phyloP scores from a whole-genome alignment of 2,329 filamentous ascomycete species.

The Aspergillus ochraceus region DNA sequence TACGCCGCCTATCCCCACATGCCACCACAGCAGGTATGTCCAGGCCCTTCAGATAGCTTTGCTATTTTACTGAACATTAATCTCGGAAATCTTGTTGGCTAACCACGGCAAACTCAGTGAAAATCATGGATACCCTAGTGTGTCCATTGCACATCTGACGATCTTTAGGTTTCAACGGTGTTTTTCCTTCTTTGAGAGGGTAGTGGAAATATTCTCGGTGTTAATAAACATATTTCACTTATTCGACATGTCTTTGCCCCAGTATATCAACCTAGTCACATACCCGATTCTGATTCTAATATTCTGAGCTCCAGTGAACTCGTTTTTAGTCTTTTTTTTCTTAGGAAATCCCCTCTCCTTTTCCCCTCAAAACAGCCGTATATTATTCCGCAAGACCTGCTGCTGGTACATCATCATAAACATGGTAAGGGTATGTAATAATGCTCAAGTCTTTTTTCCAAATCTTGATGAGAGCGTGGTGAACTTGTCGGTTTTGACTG shows the following conservation, averaged over 20 bases:
- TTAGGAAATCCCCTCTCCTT: not conserved
- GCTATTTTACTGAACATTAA: too few species aligned
- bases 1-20: conserved; percentile 76
- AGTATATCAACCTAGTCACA: not conserved
- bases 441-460: conserved; percentile 54
- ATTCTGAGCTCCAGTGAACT: too few species aligned
- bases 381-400: too few species aligned
- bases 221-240: not conserved
- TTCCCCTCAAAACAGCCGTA: too few species aligned
- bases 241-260: not conserved
- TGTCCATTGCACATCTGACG: not conserved
- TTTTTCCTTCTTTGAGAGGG: not conserved
- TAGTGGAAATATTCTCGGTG: not conserved
- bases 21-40: conserved; percentile 75
- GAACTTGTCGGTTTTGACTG: conserved; percentile 63
- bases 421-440: not conserved
- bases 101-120: not conserved
- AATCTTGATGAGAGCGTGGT: conserved; percentile 74
- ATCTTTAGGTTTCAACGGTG: not conserved
- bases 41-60: not conserved
- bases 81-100: not conserved
- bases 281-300: not conserved
- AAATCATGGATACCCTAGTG: not conserved
- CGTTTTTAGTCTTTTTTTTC: too few species aligned
- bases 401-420: not conserved